Conservation (phyloP, 2,329 filamentous ascomycete species). For the Dactylellina drechsleri region DNA sequence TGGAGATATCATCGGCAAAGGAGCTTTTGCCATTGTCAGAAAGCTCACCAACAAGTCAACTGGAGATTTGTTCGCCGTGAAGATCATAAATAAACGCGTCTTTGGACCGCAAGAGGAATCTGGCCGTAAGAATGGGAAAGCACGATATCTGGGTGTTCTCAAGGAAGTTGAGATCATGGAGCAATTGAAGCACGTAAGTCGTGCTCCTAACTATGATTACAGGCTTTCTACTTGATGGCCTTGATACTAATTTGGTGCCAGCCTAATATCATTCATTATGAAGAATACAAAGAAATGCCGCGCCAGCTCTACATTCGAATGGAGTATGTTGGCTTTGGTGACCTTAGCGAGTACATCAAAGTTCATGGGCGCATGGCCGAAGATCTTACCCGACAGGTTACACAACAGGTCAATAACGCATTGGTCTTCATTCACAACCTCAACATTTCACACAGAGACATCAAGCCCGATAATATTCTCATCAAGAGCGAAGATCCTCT, state of each 20-base stretch:
- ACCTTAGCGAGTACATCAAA: conserved; percentile 78
- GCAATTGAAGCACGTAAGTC: conserved; percentile 78
- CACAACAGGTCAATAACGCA: conserved; percentile 80
- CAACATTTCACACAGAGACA: conserved; percentile 96
- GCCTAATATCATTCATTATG: conserved; percentile 90
- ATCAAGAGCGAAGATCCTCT: conserved; percentile 78
- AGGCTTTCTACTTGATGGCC: conserved; percentile 7
- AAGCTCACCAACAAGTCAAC: conserved; percentile 86
- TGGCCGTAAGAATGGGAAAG: conserved; percentile 50
- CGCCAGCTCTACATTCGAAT: conserved; percentile 93
- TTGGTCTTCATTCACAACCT: conserved; percentile 85
- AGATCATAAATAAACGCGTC: conserved; percentile 90
- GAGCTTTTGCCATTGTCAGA: conserved; percentile 93
- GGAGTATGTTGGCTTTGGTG: conserved; percentile 86
- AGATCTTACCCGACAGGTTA: conserved; percentile 74
- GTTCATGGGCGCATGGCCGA: conserved; percentile 74
- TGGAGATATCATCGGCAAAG: conserved; percentile 83
- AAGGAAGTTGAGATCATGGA: conserved; percentile 98
- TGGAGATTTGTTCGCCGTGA: conserved; percentile 85
- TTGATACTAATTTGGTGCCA: conserved; percentile 60
- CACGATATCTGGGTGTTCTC: conserved; percentile 68
- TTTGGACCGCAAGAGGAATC: conserved; percentile 65
- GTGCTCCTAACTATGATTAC: neutral
- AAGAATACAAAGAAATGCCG: conserved; percentile 85
- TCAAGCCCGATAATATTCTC: conserved; percentile 97